Conservation (phyloP, 495 filamentous ascomycete genomes). For the Bacidia rubella region DNA sequence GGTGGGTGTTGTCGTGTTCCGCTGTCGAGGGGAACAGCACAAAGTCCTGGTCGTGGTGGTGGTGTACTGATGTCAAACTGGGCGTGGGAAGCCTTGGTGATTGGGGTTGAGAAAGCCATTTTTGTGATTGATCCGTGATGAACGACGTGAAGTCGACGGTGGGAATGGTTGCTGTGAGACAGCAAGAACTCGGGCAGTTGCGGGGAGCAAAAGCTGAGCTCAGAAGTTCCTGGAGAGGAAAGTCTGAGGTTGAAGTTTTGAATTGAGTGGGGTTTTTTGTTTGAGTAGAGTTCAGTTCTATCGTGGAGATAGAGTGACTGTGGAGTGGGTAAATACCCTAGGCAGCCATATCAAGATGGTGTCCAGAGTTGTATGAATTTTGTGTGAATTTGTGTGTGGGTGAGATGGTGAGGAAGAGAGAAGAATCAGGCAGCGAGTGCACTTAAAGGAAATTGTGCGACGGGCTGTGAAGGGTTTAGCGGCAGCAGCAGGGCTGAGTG, state of each 20-base stretch:
- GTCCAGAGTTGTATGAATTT: constrained; percentile 11
- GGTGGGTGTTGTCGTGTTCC: constrained; percentile 2
- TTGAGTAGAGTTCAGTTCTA: constrained; percentile 2
- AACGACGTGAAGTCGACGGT: constrained; percentile 15
- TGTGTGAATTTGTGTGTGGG: constrained; percentile 1
- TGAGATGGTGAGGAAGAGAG: constrained; percentile 6
- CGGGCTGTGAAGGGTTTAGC: not conserved
- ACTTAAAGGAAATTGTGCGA: no score
- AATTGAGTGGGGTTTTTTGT: constrained; percentile 14
- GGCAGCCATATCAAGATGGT: constrained; percentile 20
- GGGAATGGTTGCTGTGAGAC: constrained; percentile 18
- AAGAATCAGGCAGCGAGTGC: constrained; percentile 12
- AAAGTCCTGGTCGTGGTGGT: constrained; percentile 16
- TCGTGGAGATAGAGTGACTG: constrained; percentile 9
- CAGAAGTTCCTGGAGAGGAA: constrained; percentile 20
- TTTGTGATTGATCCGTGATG: constrained; percentile 19
- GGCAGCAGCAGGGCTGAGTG: not conserved
- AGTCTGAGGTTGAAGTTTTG: constrained; percentile 11
- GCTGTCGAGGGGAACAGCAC: constrained; percentile 15
- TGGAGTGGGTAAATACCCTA: constrained; percentile 9
- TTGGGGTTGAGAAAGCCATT: constrained; percentile 21
- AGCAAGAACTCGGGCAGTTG: constrained; percentile 14
- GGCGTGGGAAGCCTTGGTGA: constrained; percentile 17
- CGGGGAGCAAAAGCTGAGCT: constrained; percentile 13
- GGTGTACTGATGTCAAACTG: constrained; percentile 2